phyloP scores from a whole-genome alignment of 257 asterid species.

The Paraleonurus japonicus region DNA sequence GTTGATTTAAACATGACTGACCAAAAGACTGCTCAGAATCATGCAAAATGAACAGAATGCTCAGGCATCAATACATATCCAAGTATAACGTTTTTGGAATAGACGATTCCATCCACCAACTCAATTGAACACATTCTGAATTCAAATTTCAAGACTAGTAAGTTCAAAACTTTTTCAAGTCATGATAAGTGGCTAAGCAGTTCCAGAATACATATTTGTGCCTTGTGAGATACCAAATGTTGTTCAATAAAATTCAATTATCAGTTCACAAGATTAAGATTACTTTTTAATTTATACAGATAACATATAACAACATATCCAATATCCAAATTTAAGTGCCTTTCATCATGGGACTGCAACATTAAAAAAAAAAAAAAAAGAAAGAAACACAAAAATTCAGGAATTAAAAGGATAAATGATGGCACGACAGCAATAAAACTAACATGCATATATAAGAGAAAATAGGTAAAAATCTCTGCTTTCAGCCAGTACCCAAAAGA shows the following conservation, averaged over 20 bases:
- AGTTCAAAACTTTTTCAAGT: background rate
- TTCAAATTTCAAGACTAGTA: background rate
- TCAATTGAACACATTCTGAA: constrained; percentile 1
- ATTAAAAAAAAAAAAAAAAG: background rate
- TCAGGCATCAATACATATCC: background rate
- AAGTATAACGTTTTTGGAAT: background rate
- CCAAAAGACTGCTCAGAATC: constrained; percentile 6
- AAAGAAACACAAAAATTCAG: background rate
- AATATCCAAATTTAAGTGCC: background rate
- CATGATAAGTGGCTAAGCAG: constrained; percentile 1
- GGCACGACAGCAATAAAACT: background rate
- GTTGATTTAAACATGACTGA: background rate
- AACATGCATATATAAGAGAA: constrained; percentile 7
- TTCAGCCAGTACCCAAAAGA: constrained; percentile 7
- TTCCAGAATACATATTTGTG: background rate
- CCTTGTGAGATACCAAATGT: background rate
- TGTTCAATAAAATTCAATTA: constrained; percentile 15
- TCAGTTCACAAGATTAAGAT: background rate
- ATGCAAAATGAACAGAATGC: constrained; percentile 9
- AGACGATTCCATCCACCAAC: background rate
- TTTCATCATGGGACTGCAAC: background rate
- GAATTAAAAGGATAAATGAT: background rate
- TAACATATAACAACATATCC: background rate
- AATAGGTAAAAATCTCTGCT: constrained; percentile 1
- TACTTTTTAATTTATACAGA: constrained; percentile 6